Conservation (phyloP, 75 land plant species). For the Ceratopteris richardii region DNA sequence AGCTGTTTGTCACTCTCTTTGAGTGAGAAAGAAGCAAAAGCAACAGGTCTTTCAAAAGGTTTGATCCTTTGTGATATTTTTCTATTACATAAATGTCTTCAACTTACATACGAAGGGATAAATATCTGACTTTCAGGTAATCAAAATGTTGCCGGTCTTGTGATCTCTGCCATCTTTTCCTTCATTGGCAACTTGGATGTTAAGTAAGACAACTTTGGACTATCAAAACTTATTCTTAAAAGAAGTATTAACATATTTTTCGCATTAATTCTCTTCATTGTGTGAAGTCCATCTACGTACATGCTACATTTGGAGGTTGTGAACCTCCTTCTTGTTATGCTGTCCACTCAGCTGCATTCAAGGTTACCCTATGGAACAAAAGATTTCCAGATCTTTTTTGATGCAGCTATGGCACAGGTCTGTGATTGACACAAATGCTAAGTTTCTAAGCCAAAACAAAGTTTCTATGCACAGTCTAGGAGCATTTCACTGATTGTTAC, state of each 20-base stretch:
- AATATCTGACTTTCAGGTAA: conserved; percentile 21
- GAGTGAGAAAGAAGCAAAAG: conserved; percentile 39
- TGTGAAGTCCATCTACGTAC: conserved; percentile 45
- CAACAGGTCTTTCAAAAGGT: conserved; percentile 24
- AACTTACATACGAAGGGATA: not conserved
- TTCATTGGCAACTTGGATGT: conserved; percentile 61
- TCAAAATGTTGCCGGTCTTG: conserved; percentile 36
- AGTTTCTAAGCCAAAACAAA: not conserved
- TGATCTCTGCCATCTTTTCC: conserved; percentile 43
- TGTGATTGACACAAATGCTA: not conserved
- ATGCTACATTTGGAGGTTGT: conserved; percentile 74
- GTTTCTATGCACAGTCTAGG: not conserved
- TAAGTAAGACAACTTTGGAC: conserved; percentile 27
- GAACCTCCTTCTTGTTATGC: conserved; percentile 57
- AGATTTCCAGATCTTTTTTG: conserved; percentile 72
- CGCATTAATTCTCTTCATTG: not conserved
- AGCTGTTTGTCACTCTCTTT: conserved; percentile 36
- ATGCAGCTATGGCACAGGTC: conserved; percentile 82
- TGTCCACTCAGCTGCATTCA: conserved; percentile 80
- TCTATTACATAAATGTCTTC: not conserved
- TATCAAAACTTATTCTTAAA: not conserved
- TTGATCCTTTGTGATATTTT: conserved; percentile 1
- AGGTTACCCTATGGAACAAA: conserved; percentile 57
- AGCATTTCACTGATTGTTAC: not conserved
- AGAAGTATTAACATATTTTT: not conserved